Evolutionary conservation across 345 rosid genomes (phyloP).

Genomic region (Eucalyptus cloeziana): DNA sequence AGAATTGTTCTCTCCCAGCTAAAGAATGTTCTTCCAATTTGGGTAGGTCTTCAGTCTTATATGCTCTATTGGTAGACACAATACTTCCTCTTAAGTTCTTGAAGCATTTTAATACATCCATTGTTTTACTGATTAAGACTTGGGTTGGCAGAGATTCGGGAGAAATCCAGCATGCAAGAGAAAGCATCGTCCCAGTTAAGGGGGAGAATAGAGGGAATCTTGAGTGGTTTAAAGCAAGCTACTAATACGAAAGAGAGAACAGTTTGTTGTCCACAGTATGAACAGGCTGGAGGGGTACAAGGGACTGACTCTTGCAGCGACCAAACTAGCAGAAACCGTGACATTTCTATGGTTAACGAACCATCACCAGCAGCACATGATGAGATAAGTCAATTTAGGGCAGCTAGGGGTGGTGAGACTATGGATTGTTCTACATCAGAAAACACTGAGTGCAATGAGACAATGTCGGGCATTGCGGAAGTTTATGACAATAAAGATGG

Average conservation of each 20-base stretch:
- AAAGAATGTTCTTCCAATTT: conserved; percentile 5
- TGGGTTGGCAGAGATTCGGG: conserved; percentile 15
- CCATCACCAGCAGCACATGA: neutral
- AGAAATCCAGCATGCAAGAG: conserved; percentile 1
- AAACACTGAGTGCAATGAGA: neutral
- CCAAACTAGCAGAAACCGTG: conserved; percentile 7
- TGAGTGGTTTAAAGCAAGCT: conserved; percentile 26
- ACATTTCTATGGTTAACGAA: conserved; percentile 6
- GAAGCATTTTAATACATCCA: neutral
- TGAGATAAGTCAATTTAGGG: neutral
- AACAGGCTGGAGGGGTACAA: neutral
- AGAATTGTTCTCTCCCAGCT: conserved; percentile 5
- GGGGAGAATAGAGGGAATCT: conserved; percentile 32
- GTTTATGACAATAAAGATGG: neutral
- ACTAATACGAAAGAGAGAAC: conserved; percentile 2
- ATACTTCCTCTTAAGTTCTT: neutral
- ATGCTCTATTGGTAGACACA: neutral
- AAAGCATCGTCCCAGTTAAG: conserved; percentile 4
- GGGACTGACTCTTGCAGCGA: neutral
- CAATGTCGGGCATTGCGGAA: neutral
- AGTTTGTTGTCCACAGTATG: conserved; percentile 1
- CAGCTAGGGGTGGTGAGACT: neutral
- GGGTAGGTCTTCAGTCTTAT: conserved; percentile 9
- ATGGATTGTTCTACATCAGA: neutral
- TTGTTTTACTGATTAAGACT: neutral